Evolutionary conservation across 139 green algal genomes (phyloP).

Genomic region (Astrephomene gubernaculifera): DNA sequence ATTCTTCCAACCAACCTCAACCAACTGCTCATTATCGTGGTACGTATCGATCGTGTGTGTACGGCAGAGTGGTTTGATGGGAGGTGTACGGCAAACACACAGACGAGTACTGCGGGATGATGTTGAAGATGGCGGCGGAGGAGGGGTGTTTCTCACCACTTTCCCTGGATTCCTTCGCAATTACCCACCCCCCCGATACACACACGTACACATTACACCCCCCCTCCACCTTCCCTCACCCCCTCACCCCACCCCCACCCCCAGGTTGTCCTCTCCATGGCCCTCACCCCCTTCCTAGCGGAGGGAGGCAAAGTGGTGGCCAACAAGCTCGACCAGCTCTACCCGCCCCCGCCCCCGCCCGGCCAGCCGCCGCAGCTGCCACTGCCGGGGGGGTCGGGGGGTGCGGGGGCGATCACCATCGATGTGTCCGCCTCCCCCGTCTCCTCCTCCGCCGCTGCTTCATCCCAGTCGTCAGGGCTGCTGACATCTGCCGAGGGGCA

Average conservation of each 20-base stretch:
- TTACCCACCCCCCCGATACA: no score
- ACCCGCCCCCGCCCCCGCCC: background rate
- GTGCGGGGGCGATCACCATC: background rate
- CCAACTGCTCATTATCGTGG: conserved; percentile 94
- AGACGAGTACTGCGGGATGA: no score
- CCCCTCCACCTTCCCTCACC: background rate
- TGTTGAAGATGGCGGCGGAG: no score
- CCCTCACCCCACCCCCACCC: conserved; percentile 52
- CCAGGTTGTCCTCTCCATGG: conserved; percentile 93
- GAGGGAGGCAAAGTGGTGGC: conserved; percentile 70
- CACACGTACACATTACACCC: background rate
- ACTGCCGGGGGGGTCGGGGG: background rate
- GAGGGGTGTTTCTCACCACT: no score
- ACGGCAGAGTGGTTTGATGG: no score
- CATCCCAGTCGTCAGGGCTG: no score
- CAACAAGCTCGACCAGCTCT: conserved; percentile 51
- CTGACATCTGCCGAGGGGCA: no score
- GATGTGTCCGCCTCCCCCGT: no score
- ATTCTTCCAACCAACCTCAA: conserved; percentile 86
- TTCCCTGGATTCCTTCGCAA: background rate
- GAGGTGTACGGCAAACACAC: no score
- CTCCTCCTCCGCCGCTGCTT: no score
- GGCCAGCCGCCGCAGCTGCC: background rate
- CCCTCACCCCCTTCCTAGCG: conserved; percentile 87
- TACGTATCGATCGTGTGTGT: no score